Evolutionary conservation across 176 grass and related monocot species (phyloP).

Genomic region (Oryza glaberrima): DNA sequence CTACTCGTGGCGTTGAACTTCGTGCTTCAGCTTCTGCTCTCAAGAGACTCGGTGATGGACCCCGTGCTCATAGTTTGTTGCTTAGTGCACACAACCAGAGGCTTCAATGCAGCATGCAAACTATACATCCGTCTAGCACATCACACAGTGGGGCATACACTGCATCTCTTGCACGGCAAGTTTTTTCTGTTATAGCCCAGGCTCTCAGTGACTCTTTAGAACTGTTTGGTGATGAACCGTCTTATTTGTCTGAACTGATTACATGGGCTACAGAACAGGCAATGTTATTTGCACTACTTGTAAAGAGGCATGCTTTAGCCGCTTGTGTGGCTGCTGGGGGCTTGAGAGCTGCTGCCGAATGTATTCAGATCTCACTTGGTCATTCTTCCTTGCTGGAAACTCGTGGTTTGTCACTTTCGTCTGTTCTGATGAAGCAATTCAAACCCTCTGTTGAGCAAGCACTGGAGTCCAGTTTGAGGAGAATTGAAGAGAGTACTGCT

Average conservation of each 20-base stretch:
- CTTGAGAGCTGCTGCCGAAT: conserved; percentile 77
- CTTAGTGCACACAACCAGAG: conserved; percentile 87
- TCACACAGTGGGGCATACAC: conserved; percentile 79
- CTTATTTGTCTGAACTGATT: conserved; percentile 82
- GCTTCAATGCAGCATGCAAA: conserved; percentile 88
- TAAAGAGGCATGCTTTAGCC: conserved; percentile 83
- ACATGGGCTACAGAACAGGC: conserved; percentile 79
- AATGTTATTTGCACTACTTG: conserved; percentile 68
- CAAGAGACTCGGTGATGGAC: conserved; percentile 88
- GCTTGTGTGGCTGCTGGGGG: conserved; percentile 84
- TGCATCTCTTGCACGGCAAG: conserved; percentile 77
- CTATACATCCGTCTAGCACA: conserved; percentile 71
- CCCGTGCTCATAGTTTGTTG: conserved; percentile 80
- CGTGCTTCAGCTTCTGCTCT: conserved; percentile 83
- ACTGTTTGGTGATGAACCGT: conserved; percentile 82
- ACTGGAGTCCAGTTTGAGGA: conserved; percentile 82
- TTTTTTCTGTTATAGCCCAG: conserved; percentile 82
- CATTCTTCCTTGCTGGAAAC: conserved; percentile 85
- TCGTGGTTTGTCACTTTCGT: conserved; percentile 80
- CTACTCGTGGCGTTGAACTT: conserved; percentile 77
- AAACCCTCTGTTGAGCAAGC: conserved; percentile 84
- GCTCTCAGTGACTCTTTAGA: conserved; percentile 81
- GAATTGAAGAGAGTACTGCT: conserved; percentile 88
- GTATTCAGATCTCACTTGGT: conserved; percentile 81
- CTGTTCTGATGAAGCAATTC: conserved; percentile 81